Percentiles rank a stretch among this genome's conserved stretches.
phyloP scores from a whole-genome alignment of 805 yeast species.

The Komagataella mondaviorum region DNA sequence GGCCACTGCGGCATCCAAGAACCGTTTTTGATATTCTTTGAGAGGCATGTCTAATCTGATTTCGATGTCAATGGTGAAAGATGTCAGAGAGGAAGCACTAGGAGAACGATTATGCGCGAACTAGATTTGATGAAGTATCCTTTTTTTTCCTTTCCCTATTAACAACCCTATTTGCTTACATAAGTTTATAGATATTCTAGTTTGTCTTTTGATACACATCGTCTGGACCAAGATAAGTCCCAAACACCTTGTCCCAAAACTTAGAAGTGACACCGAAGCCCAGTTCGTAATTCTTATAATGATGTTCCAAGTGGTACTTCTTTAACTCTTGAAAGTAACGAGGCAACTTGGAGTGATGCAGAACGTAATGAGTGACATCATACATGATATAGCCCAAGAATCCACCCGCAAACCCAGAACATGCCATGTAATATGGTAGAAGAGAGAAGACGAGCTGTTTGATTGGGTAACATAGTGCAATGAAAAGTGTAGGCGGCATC shows the following conservation, averaged over 20 bases:
- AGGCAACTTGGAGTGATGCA: constrained; percentile 85
- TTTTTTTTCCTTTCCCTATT: not conserved
- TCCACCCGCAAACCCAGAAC: constrained; percentile 93
- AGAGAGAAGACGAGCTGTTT: constrained; percentile 62
- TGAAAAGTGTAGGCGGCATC: constrained; percentile 86
- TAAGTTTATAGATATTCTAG: constrained; percentile 6
- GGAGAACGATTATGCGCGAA: not conserved
- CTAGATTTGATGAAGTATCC: not conserved
- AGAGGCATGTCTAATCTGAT: not conserved
- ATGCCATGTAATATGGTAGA: constrained; percentile 74
- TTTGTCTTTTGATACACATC: constrained; percentile 28
- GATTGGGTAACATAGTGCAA: constrained; percentile 65
- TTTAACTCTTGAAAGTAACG: constrained; percentile 62
- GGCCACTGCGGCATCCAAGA: constrained; percentile 72
- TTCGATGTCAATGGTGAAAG: not conserved
- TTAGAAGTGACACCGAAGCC: constrained; percentile 94
- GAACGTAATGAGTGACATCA: constrained; percentile 86
- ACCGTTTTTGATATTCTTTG: constrained; percentile 20
- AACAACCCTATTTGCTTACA: not conserved
- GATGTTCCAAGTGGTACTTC: constrained; percentile 92
- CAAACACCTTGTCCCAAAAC: constrained; percentile 90
- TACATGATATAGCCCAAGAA: constrained; percentile 85
- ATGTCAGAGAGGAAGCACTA: not conserved
- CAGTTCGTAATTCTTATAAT: constrained; percentile 89
- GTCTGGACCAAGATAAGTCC: constrained; percentile 51